These are phyloP conservation scores for Hypoxylon sp. DNA, from an alignment of 2,329 filamentous ascomycete species.

Conservation along the genomic window DNA sequence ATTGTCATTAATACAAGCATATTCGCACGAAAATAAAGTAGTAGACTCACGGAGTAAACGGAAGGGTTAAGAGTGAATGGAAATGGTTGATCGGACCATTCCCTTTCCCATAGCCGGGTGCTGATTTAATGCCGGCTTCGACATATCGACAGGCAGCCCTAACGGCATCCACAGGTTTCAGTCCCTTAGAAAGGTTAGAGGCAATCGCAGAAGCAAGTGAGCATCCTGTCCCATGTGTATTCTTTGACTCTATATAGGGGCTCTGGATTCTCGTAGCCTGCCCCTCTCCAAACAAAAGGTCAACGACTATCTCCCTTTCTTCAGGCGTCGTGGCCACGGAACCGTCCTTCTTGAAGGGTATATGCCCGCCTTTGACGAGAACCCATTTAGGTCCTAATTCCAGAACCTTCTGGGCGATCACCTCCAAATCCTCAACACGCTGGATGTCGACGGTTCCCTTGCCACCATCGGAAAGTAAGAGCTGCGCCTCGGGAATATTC, in stretches of 20 bases:
- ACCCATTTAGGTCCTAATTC: conserved; percentile 82
- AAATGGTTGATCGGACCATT: conserved; percentile 85
- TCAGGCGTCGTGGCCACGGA: conserved; percentile 69
- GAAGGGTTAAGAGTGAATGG: conserved; percentile 77
- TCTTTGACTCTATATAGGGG: conserved; percentile 78
- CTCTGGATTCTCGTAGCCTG: conserved; percentile 76
- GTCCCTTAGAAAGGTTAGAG: conserved; percentile 76
- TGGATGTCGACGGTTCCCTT: conserved; percentile 60
- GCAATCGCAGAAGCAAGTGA: conserved; percentile 89
- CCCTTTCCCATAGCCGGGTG: conserved; percentile 74
- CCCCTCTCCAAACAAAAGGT: conserved; percentile 78
- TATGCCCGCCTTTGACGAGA: conserved; percentile 90
- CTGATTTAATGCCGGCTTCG: conserved; percentile 77
- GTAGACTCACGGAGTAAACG: conserved; percentile 73
- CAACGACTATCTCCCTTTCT: conserved; percentile 78
- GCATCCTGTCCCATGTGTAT: conserved; percentile 96
- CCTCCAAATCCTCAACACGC: conserved; percentile 75
- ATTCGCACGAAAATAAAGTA: not conserved
- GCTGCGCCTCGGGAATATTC: conserved; percentile 80
- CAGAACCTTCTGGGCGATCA: conserved; percentile 76
- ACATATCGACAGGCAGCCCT: conserved; percentile 78
- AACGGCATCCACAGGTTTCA: conserved; percentile 72
- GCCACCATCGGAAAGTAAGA: conserved; percentile 71
- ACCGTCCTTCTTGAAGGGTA: conserved; percentile 78
- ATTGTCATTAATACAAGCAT: conserved; percentile 33